Conservation (phyloP, 257 asterid genomes). For the Solanum chmielewskii region DNA sequence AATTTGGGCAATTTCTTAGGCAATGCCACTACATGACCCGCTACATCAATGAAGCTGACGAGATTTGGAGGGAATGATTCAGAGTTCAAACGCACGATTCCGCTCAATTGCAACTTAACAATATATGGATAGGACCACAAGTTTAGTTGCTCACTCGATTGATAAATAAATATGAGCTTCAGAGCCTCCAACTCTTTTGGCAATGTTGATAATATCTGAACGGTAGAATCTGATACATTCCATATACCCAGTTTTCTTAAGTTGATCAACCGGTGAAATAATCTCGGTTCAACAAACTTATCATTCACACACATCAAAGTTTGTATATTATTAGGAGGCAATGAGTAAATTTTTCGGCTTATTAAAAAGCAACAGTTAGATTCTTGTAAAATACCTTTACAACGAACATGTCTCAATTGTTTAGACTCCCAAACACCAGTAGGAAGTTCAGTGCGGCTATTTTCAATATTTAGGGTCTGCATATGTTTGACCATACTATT, state of each 20-base stretch:
- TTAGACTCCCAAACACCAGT: too few species aligned
- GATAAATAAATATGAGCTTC: background rate
- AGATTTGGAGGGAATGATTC: too few species aligned
- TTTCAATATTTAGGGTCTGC: too few species aligned
- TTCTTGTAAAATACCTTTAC: rapidly evolving
- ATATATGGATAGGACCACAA: background rate
- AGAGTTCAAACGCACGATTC: too few species aligned
- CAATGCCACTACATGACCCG: too few species aligned
- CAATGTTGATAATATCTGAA: background rate
- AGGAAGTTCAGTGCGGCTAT: rapidly evolving
- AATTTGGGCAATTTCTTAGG: too few species aligned
- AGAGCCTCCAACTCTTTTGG: background rate
- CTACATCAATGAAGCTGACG: too few species aligned
- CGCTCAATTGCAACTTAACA: background rate
- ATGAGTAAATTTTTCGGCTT: too few species aligned
- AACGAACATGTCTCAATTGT: too few species aligned
- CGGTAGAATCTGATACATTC: background rate
- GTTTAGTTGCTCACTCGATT: background rate
- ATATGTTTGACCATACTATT: too few species aligned
- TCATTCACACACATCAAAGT: background rate
- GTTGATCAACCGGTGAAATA: background rate
- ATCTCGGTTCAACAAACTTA: background rate
- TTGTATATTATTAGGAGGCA: too few species aligned
- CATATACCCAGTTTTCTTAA: background rate
- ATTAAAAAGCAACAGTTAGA: too few species aligned